Evolutionary conservation across 2,329 filamentous ascomycete genomes (phyloP).

Genomic region (Hymenoscyphus infarciens): DNA sequence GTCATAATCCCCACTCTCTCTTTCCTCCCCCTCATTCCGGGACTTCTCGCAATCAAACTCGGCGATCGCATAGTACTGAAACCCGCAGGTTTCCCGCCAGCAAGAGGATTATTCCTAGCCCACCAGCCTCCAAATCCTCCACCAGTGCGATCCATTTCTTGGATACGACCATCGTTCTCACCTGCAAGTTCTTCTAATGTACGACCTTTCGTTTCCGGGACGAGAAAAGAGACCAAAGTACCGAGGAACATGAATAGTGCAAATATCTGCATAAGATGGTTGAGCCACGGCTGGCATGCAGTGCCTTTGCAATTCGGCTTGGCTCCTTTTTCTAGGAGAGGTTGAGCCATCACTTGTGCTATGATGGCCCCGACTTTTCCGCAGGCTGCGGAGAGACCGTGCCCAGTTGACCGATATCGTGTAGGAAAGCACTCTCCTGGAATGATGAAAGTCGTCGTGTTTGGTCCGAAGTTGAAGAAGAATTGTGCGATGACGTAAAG

Average conservation of each 20-base stretch:
- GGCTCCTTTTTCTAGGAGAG: slow-evolving; percentile 56
- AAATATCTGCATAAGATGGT: slow-evolving; percentile 74
- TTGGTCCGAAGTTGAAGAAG: slow-evolving; percentile 64
- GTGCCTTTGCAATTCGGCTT: slow-evolving; percentile 47
- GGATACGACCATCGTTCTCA: slow-evolving; percentile 39
- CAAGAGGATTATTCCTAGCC: slow-evolving; percentile 20
- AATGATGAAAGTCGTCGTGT: slow-evolving; percentile 63
- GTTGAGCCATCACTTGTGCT: slow-evolving; percentile 65
- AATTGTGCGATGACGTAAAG: slow-evolving; percentile 62
- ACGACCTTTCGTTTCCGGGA: slow-evolving; percentile 72
- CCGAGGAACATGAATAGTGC: slow-evolving; percentile 77
- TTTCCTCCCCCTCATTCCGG: slow-evolving; percentile 21
- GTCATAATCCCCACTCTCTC: slow-evolving; percentile 30
- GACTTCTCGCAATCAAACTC: slow-evolving; percentile 19
- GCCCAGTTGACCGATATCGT: slow-evolving; percentile 57
- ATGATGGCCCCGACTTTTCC: slow-evolving; percentile 68
- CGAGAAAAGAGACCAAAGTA: slow-evolving; percentile 63
- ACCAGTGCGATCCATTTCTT: not conserved
- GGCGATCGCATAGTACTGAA: slow-evolving; percentile 18
- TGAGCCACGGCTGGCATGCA: slow-evolving; percentile 56
- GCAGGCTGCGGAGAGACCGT: slow-evolving; percentile 62
- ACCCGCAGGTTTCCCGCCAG: slow-evolving; percentile 27
- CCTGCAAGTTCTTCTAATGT: slow-evolving; percentile 70
- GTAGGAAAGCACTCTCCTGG: slow-evolving; percentile 64
- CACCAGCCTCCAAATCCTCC: slow-evolving; percentile 12